Base-by-base conservation (phyloP, 1,284 basidiomycete species). In the Marasmius sp. region DNA sequence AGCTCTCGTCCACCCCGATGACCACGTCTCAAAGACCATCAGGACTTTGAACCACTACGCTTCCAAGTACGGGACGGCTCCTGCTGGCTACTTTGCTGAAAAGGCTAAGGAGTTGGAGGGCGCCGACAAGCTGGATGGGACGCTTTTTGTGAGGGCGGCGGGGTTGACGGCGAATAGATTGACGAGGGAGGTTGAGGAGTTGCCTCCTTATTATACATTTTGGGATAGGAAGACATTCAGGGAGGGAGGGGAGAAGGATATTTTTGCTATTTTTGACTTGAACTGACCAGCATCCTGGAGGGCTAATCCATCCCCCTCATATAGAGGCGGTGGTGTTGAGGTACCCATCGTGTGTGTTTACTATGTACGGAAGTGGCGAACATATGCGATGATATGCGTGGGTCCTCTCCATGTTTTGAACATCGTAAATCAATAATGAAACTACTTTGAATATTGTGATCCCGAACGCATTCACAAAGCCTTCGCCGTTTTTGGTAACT, bases 11-110 rank as follows among this genome's bases (percentile, higher is more conserved):
- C 82, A 85, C 63, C 81, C 83, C 0, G 81, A 87, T 67, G 85
- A 88, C 62, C 86, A 88, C 69, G 68, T 87, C 5, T 75, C 79
- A 63, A 88, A 88, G 71, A 67, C 82, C 33, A 81, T 85, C 64
- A 79, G 86, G 16, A 75, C 86, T 3, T 72, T 88, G 51, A 76
- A 76, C 11, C 82, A 85, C 68, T 85, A 79, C 57, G 79, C 75
- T 1, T 58, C 70, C 18, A 54, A 79, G 51, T 85, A 82, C 50
- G 85, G 81, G 6, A 33, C 58, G n/a, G 67, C 71, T 20, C 72
- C 33, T 36, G 11, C 33, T 1, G 52, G 52, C 7, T 54, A 37
- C 16, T 54, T 54, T 37, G 52, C 34, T 33, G 38, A 54, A 27
- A 27, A 2, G 27, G 27, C 27, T 20, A 38, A 33, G n/a, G 52